Evolutionary conservation across 768 basidiomycete genomes (phyloP).

Genomic region (Lyophyllum shimeji): DNA sequence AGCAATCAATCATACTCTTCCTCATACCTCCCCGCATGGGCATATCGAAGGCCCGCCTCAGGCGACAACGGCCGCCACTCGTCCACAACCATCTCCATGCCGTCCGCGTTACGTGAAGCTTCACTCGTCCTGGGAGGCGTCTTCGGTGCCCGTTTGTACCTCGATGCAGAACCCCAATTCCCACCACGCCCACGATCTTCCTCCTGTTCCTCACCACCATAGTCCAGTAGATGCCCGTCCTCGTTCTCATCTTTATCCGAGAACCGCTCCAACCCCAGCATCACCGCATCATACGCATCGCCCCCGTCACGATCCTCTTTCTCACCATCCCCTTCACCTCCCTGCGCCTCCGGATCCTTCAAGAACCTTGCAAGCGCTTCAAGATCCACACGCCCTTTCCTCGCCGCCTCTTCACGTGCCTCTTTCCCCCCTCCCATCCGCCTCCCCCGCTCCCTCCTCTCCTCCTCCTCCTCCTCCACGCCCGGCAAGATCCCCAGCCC

Average conservation of each 20-base stretch:
- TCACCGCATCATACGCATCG: constrained; percentile 4
- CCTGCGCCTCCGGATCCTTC: constrained; percentile 29
- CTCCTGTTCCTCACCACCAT: constrained; percentile 19
- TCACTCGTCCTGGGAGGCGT: background rate
- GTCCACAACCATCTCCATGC: constrained; percentile 15
- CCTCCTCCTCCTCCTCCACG: constrained; percentile 17
- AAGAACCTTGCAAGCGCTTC: constrained; percentile 56
- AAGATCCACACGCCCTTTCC: constrained; percentile 49
- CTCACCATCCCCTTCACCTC: constrained; percentile 16
- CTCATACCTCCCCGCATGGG: constrained; percentile 26
- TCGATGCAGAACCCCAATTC: background rate
- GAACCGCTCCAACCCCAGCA: constrained; percentile 17
- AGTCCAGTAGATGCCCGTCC: background rate
- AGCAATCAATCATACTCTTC: constrained; percentile 36
- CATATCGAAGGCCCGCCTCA: constrained; percentile 1
- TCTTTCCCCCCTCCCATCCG: background rate
- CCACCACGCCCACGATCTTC: background rate
- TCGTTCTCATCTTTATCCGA: constrained; percentile 14
- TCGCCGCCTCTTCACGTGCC: constrained; percentile 11
- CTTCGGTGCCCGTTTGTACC: background rate
- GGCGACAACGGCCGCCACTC: constrained; percentile 26
- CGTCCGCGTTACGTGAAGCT: background rate
- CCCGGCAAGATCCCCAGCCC: constrained; percentile 32
- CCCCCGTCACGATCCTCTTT: no score
- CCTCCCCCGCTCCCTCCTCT: constrained; percentile 11